Percentiles rank a stretch among this genome's conserved stretches.
These are phyloP conservation scores for Fusarium piperis DNA, from an alignment of 2,329 filamentous ascomycete species.

Conservation along the genomic window DNA sequence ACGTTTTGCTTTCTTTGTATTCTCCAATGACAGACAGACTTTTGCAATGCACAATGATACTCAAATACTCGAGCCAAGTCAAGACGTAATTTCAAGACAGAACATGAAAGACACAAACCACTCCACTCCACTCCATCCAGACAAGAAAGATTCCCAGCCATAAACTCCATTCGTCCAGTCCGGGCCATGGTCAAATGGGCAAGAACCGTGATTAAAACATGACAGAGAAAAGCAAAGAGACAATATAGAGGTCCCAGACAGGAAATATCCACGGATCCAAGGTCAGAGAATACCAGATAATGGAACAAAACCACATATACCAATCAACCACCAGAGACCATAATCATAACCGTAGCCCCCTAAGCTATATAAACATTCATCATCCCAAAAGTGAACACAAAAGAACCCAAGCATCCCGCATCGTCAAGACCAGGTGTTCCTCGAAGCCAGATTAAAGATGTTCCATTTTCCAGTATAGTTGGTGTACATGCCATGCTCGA, in stretches of 20 bases:
- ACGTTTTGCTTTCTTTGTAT: conserved; percentile 27
- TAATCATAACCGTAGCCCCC: background rate
- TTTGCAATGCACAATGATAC: conserved; percentile 16
- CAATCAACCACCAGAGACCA: background rate
- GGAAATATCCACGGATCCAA: conserved; percentile 11
- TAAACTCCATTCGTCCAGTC: conserved; percentile 14
- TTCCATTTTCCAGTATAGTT: background rate
- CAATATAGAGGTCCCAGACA: background rate
- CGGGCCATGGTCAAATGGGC: background rate
- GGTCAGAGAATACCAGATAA: background rate
- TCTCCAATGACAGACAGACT: conserved; percentile 22
- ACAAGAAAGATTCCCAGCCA: background rate
- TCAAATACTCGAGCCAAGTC: background rate
- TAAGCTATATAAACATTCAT: background rate
- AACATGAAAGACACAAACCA: background rate
- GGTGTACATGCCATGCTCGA: background rate
- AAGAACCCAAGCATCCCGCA: background rate
- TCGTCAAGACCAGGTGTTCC: background rate
- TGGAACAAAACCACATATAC: background rate
- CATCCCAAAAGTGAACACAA: background rate
- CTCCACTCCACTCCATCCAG: background rate
- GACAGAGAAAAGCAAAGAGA: background rate
- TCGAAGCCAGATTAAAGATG: background rate
- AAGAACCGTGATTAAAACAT: background rate
- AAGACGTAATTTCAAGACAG: background rate